Conservation (phyloP, 441 rosid genomes). For the Sinapis alba region DNA sequence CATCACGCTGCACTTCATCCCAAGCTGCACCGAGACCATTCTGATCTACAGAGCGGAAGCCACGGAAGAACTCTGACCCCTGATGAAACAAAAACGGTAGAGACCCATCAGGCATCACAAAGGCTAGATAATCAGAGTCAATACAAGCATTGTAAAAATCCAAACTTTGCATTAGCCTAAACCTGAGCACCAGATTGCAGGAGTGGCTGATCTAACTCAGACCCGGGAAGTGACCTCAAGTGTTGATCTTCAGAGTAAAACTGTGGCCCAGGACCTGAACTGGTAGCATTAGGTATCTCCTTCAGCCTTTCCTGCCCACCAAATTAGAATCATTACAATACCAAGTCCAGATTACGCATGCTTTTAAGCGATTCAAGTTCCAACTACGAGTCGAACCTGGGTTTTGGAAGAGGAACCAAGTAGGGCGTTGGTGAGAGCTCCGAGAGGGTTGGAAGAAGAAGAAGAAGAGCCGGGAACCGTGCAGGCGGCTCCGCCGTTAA, state of each 20-base stretch:
- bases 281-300: slow-evolving; percentile 70
- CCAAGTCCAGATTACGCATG: not conserved
- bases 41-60: slow-evolving; percentile 67
- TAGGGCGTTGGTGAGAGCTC: slow-evolving; percentile 87
- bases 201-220: slow-evolving; percentile 68
- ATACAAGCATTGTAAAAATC: not conserved
- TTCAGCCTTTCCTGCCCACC: slow-evolving; percentile 72
- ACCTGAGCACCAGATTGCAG: slow-evolving; percentile 77
- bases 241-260: slow-evolving; percentile 56
- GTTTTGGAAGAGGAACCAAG: slow-evolving; percentile 88
- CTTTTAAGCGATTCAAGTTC: not conserved
- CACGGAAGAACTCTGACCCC: slow-evolving; percentile 75
- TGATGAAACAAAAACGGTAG: slow-evolving; percentile 31
- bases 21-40: slow-evolving; percentile 76
- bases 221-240: slow-evolving; percentile 74
- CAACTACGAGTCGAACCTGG: too few species aligned
- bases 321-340: not conserved
- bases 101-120: slow-evolving; percentile 18
- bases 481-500: slow-evolving; percentile 90
- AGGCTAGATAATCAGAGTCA: slow-evolving; percentile 1
- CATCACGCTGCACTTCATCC: slow-evolving; percentile 72
- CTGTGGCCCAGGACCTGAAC: slow-evolving; percentile 50
- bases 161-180: not conserved
- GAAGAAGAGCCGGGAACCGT: slow-evolving; percentile 87
- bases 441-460: slow-evolving; percentile 85